Evolutionary conservation across 2,329 filamentous ascomycete species (phyloP).

Genomic region (Beauveria sp.): DNA sequence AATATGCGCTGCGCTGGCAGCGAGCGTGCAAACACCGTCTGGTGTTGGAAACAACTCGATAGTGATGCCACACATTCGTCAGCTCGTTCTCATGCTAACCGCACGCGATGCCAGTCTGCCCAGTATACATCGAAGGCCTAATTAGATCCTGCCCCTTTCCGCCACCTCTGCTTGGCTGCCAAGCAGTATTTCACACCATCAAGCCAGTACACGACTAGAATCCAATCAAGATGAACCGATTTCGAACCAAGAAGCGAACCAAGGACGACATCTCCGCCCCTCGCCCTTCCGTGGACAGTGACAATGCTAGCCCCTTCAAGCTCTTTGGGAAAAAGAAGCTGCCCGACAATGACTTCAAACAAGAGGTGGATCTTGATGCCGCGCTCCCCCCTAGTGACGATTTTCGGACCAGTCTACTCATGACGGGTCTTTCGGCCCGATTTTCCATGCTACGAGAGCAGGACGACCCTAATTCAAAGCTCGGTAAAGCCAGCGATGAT

Average conservation of each 20-base stretch:
- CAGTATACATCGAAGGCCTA: neutral
- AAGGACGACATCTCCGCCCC: conserved; percentile 46
- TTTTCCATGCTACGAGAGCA: conserved; percentile 97
- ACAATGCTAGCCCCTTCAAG: conserved; percentile 43
- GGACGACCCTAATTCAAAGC: conserved; percentile 79
- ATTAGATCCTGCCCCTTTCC: neutral
- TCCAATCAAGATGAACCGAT: conserved; percentile 59
- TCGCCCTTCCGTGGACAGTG: conserved; percentile 47
- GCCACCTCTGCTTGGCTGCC: neutral
- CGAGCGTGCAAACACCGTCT: too few species aligned
- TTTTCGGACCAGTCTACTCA: conserved; percentile 89
- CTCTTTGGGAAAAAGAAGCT: conserved; percentile 52
- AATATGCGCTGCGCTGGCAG: neutral
- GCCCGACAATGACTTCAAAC: conserved; percentile 49
- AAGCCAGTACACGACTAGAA: neutral
- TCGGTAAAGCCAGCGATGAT: conserved; percentile 92
- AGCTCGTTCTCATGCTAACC: neutral
- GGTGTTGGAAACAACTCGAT: neutral
- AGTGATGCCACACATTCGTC: neutral
- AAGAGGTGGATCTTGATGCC: conserved; percentile 62
- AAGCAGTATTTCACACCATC: neutral
- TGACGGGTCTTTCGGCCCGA: conserved; percentile 88
- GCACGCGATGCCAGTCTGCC: neutral
- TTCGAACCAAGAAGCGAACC: conserved; percentile 64
- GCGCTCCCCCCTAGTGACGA: conserved; percentile 79